Evolutionary conservation across 768 basidiomycete species (phyloP), one percentile per base, ranked within the genome.

Genomic region (Artomyces pyxidatus): DNA sequence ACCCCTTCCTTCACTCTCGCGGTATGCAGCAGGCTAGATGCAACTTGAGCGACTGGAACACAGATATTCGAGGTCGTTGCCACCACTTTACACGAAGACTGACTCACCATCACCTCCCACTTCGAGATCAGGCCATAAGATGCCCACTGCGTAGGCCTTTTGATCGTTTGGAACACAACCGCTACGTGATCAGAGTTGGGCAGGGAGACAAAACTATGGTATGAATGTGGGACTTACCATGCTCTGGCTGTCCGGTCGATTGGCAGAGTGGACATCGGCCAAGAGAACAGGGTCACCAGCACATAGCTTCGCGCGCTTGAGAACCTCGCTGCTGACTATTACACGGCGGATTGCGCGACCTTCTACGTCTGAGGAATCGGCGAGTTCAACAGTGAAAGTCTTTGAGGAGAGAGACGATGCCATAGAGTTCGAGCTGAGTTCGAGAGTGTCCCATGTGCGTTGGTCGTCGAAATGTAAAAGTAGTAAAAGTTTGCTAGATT

Each of bases 121-220:
- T 7, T 85, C 83, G 39, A 73, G 58, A 32, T 82, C 84, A n/a
- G 87, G 86, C 88, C 88, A 90, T 57, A 77, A 74, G 40, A 81
- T 67, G 5, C 88, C 88, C 46, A 88, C 69, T 11, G 81, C 77
- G 62, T 82, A 81, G 38, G 71, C 65, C 83, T 85, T 50, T 37
- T 42, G 28, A 47, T 45, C 17, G 27, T 40, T n/a, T 27, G 59
- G 53, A 19, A 29, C 54, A 57, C 40, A 43, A 19, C 37, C 30
- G 53, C 42, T 42, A 48, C 53, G 58, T 57, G 22, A 58, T 32
- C 57, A 42, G 48, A n/a, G n/a, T n/a, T n/a, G 54, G n/a, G 45
- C 50, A 50, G 38, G 48, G 40, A 28, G 23, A 48, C 45, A 14
- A 43, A 48, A 41, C 40, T 47, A 37, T 17, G 32, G 45, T 27